Conservation (phyloP, 2,329 filamentous ascomycete species). For the Talaromyces marneffei region DNA sequence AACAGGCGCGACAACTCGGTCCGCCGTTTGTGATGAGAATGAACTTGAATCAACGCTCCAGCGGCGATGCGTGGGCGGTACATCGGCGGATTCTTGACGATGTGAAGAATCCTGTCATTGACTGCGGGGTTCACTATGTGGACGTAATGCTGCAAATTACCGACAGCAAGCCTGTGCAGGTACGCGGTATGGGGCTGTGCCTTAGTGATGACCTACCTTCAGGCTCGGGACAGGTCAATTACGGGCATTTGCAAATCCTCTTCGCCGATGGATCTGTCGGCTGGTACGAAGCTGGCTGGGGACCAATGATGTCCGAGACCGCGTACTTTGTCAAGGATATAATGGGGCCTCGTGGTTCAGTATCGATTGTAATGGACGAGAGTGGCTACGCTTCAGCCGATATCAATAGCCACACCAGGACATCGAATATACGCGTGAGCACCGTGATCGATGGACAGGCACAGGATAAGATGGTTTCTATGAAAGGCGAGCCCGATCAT, state of each 20-base stretch:
- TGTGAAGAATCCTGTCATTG: conserved; percentile 17
- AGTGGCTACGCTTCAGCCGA: conserved; percentile 12
- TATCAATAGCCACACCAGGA: conserved; percentile 17
- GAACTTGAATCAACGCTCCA: conserved; percentile 19
- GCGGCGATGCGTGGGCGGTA: conserved; percentile 16
- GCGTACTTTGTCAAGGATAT: conserved; percentile 20
- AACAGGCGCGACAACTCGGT: conserved; percentile 17
- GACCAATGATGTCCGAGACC: conserved; percentile 19
- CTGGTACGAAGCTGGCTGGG: conserved; percentile 20
- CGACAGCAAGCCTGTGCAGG: conserved; percentile 17
- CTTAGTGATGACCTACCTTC: conserved; percentile 16
- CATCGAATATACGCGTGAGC: conserved; percentile 15
- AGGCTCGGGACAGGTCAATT: conserved; percentile 17
- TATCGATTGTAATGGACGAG: conserved; percentile 18
- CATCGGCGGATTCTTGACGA: conserved; percentile 17
- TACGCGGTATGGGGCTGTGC: conserved; percentile 18
- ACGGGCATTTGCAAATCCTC: conserved; percentile 18
- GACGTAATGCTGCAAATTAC: conserved; percentile 20
- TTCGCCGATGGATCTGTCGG: conserved; percentile 19
- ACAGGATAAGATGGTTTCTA: conserved; percentile 16
- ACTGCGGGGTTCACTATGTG: conserved; percentile 19
- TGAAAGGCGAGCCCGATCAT: conserved; percentile 17
- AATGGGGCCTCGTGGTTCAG: conserved; percentile 17
- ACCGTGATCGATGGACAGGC: conserved; percentile 13
- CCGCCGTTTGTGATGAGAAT: conserved; percentile 20